These are phyloP conservation scores for Metschnikowia orientalis DNA, from an alignment of 805 yeast genomes.

Conservation along the genomic window DNA sequence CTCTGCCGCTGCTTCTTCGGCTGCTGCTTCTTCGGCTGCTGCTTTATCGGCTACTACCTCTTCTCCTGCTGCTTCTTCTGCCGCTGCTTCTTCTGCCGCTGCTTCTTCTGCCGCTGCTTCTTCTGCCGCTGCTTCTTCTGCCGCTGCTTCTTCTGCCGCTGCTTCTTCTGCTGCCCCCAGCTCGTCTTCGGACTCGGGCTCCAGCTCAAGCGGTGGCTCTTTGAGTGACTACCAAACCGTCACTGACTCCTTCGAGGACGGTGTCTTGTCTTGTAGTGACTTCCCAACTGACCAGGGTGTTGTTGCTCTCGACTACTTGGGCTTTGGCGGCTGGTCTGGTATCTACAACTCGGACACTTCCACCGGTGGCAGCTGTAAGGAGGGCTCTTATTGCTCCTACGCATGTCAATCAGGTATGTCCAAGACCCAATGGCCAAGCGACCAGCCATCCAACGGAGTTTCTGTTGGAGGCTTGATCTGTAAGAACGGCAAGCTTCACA, in stretches of 20 bases:
- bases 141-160: constrained; percentile 23
- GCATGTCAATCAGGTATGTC: constrained; percentile 99
- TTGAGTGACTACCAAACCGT: constrained; percentile 56
- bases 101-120: constrained; percentile 17
- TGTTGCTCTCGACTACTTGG: constrained; percentile 62
- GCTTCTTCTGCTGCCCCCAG: constrained; percentile 24
- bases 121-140: constrained; percentile 30
- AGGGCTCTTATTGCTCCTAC: constrained; percentile 93
- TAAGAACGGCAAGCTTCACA: constrained; percentile 79
- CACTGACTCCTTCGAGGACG: constrained; percentile 62
- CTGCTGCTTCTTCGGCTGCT: constrained; percentile 21
- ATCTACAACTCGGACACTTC: constrained; percentile 55
- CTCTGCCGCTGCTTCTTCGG: constrained; percentile 2
- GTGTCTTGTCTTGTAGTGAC: constrained; percentile 57
- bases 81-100: constrained; percentile 42
- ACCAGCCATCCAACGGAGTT: constrained; percentile 83
- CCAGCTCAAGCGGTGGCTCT: constrained; percentile 53
- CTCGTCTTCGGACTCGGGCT: constrained; percentile 16
- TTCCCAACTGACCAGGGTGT: constrained; percentile 88
- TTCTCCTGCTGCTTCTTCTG: constrained; percentile 37
- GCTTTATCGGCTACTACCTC: constrained; percentile 14
- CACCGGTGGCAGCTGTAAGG: constrained; percentile 70
- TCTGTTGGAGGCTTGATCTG: constrained; percentile 93
- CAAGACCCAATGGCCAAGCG: constrained; percentile 94
- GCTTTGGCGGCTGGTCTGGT: constrained; percentile 82